Conservation (phyloP, 2,329 filamentous ascomycete genomes). For the Calonectria multiphialidica region DNA sequence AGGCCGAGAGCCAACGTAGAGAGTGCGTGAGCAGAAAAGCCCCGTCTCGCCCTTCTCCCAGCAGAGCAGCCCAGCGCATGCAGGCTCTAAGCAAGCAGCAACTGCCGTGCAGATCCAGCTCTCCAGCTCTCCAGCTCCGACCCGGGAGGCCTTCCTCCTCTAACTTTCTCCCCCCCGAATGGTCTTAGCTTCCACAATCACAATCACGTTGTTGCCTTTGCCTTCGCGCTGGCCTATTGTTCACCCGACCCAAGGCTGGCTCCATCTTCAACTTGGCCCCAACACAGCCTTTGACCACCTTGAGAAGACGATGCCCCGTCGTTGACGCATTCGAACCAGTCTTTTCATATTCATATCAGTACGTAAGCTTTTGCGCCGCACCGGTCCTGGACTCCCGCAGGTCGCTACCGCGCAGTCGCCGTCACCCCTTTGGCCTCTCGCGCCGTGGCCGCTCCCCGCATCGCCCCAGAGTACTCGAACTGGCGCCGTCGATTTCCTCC, state of each 20-base stretch:
- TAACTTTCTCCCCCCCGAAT: slow-evolving; percentile 10
- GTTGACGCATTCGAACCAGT: background rate
- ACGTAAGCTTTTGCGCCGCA: background rate
- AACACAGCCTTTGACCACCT: background rate
- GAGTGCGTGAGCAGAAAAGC: background rate
- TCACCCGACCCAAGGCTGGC: background rate
- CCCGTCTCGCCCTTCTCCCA: background rate
- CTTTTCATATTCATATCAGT: background rate
- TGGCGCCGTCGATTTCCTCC: slow-evolving; percentile 6
- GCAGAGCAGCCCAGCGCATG: background rate
- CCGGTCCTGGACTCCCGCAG: background rate
- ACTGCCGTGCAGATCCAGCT: slow-evolving; percentile 23
- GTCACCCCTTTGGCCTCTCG: slow-evolving; percentile 15
- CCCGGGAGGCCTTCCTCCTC: slow-evolving; percentile 15
- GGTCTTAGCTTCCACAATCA: slow-evolving; percentile 12
- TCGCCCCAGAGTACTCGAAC: background rate
- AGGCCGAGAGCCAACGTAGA: background rate
- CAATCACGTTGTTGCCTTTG: too few relatives aligned
- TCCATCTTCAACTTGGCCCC: slow-evolving; percentile 3
- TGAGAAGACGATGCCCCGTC: slow-evolving; percentile 21
- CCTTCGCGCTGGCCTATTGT: slow-evolving; percentile 1
- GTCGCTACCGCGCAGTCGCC: slow-evolving; percentile 8
- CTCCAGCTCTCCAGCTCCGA: too few relatives aligned
- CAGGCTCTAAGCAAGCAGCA: slow-evolving; percentile 9
- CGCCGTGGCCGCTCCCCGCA: slow-evolving; percentile 11